phyloP scores from a whole-genome alignment of 2,329 filamentous ascomycete species.

The Cyanodermella asteris region DNA sequence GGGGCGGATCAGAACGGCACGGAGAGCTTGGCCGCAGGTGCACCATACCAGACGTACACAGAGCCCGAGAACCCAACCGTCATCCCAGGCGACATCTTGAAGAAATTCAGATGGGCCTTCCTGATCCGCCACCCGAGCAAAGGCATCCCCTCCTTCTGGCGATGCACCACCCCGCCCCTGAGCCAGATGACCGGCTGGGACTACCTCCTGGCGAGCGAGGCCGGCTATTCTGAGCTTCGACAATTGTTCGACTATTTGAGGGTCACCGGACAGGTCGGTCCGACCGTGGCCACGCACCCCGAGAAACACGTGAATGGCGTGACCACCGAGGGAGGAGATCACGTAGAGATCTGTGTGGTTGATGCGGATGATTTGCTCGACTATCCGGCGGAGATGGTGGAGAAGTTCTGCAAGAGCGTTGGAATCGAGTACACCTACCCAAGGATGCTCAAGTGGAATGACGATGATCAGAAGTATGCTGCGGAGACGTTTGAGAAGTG shows the following conservation, averaged over 20 bases:
- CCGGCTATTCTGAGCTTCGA: slow-evolving; percentile 75
- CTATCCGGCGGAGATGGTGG: slow-evolving; percentile 52
- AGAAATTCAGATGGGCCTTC: slow-evolving; percentile 82
- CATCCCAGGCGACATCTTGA: slow-evolving; percentile 50
- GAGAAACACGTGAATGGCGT: slow-evolving; percentile 11
- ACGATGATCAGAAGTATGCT: slow-evolving; percentile 47
- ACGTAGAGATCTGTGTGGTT: slow-evolving; percentile 55
- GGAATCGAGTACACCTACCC: slow-evolving; percentile 51
- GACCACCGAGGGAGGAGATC: slow-evolving; percentile 13
- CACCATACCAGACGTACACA: slow-evolving; percentile 33
- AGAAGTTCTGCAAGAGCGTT: slow-evolving; percentile 61
- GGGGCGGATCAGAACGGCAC: slow-evolving; percentile 11
- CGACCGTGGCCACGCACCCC: slow-evolving; percentile 31
- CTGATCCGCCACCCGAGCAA: slow-evolving; percentile 87
- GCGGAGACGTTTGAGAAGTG: slow-evolving; percentile 77
- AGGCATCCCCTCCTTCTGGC: slow-evolving; percentile 82
- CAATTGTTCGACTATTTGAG: slow-evolving; percentile 70
- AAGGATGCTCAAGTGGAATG: slow-evolving; percentile 69
- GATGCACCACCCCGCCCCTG: slow-evolving; percentile 78
- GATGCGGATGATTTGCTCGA: slow-evolving; percentile 91
- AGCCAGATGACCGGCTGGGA: slow-evolving; percentile 64
- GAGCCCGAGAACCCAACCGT: slow-evolving; percentile 68
- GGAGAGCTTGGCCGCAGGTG: slow-evolving; percentile 21
- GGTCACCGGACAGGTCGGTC: slow-evolving; percentile 46
- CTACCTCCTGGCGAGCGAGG: slow-evolving; percentile 69